phyloP scores from a whole-genome alignment of 805 yeast genomes.

The Spathaspora girioi region DNA sequence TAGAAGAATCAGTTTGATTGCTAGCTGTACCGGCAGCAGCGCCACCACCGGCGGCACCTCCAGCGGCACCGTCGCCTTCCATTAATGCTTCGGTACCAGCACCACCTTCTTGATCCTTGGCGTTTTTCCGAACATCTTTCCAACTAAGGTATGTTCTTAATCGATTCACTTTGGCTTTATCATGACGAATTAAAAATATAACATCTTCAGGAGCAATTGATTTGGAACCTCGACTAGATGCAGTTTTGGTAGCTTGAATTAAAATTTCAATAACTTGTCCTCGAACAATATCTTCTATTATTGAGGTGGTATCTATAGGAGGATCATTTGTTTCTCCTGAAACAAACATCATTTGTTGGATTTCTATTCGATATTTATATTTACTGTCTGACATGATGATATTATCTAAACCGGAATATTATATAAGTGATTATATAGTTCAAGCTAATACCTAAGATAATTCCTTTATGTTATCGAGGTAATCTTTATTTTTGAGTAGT shows the following conservation, averaged over 20 bases:
- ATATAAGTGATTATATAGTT: no score
- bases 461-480: no score
- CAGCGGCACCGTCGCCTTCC: conserved; percentile 46
- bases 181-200: conserved; percentile 87
- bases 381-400: conserved; percentile 28
- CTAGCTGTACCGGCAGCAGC: conserved; percentile 30
- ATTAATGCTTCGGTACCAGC: conserved; percentile 45
- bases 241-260: conserved; percentile 72
- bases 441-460: no score
- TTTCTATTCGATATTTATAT: conserved; percentile 83
- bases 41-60: conserved; percentile 29
- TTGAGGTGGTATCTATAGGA: conserved; percentile 84
- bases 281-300: conserved; percentile 91
- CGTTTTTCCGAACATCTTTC: conserved; percentile 91
- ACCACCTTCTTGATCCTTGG: conserved; percentile 53
- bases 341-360: conserved; percentile 98
- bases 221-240: conserved; percentile 75
- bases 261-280: conserved; percentile 90
- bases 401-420: not conserved
- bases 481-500: no score
- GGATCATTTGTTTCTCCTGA: conserved; percentile 94
- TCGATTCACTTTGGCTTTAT: conserved; percentile 89
- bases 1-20: conserved; percentile 32
- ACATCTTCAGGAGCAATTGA: conserved; percentile 90
- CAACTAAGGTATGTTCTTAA: conserved; percentile 88